Evolutionary conservation across 1,284 basidiomycete genomes (phyloP).

Genomic region (Pseudozyma thailandica): DNA sequence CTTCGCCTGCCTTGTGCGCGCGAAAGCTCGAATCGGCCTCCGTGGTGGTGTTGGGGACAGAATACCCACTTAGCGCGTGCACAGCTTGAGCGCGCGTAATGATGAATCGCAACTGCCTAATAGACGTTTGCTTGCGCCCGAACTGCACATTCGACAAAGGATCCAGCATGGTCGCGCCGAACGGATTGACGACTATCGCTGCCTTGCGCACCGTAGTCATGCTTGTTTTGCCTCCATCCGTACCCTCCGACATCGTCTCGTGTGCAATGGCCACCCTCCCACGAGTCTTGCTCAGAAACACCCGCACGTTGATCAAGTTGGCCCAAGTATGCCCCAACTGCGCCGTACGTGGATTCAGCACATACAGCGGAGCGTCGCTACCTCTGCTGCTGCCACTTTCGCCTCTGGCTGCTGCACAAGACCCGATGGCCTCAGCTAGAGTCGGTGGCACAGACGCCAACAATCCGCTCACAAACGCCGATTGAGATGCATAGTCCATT

Average conservation of each 20-base stretch:
- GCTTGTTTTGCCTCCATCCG: background rate
- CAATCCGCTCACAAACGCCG: constrained; percentile 29
- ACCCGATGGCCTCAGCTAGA: constrained; percentile 18
- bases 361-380: constrained; percentile 11
- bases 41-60: background rate
- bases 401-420: background rate
- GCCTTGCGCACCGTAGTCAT: constrained; percentile 30
- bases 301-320: constrained; percentile 51
- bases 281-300: constrained; percentile 38
- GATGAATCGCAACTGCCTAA: constrained; percentile 22
- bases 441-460: constrained; percentile 33
- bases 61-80: constrained; percentile 9
- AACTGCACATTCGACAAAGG: background rate
- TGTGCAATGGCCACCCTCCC: constrained; percentile 14
- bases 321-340: constrained; percentile 58
- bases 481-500: constrained; percentile 26
- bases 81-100: constrained; percentile 21
- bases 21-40: background rate
- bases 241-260: background rate
- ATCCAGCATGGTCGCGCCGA: constrained; percentile 32
- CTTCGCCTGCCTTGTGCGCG: background rate
- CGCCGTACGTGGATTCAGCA: constrained; percentile 33
- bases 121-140: background rate
- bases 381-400: background rate
- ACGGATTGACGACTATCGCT: constrained; percentile 32